Base-by-base conservation (phyloP, 306 rosid species). In the Heteromeles arbutifolia region DNA sequence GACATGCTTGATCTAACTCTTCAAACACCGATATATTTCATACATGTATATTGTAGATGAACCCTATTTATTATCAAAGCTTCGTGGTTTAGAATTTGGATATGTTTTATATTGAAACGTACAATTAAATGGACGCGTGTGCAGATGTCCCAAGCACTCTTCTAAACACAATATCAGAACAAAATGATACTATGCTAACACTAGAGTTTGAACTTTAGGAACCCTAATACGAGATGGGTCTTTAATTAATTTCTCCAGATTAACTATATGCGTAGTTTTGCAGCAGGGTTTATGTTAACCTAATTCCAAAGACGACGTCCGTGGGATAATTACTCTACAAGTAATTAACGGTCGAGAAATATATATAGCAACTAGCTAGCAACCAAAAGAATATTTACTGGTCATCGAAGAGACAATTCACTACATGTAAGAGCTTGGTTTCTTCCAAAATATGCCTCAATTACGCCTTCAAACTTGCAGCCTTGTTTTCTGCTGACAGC, bases 361-460 rank as follows among this genome's bases (percentile, higher is more conserved):
- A 15, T 14, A 61, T 65, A 15, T 14, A 48, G 21, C 54, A 48
- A 48, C 54, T 48, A 5, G 21, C 21, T 21, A 65, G 63, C 34
- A 50, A 74, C 82, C 65, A 68, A 72, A 62, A 56, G 69, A 76
- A 62, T 25, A 84, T 64, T 32, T 50, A 70, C 75, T 82, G 82
- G 72, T 37, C 84, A 77, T 62, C 63, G 84, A 84, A 77, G 74
- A 64, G 87, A 80, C 84, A 77, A 80, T 77, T 69, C 87, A 77
- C 67, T 25, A 68, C 58, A 65, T 63, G 41, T n/a, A 25, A 21
- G 37, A 63, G 58, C 22, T 69, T 26, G 41, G 61, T 41, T 41
- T 41, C 48, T 69, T 59, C 52, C 73, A 19, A 65, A 32, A 26
- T 31, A 41, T 26, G 59, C 71, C 66, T 82, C 26, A 65, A 79